A percentile compares a stretch with the other conserved stretches of the same genome.
These are phyloP conservation scores for Rhynchosporium secalis DNA, from an alignment of 2,329 filamentous ascomycete genomes.

Conservation along the genomic window DNA sequence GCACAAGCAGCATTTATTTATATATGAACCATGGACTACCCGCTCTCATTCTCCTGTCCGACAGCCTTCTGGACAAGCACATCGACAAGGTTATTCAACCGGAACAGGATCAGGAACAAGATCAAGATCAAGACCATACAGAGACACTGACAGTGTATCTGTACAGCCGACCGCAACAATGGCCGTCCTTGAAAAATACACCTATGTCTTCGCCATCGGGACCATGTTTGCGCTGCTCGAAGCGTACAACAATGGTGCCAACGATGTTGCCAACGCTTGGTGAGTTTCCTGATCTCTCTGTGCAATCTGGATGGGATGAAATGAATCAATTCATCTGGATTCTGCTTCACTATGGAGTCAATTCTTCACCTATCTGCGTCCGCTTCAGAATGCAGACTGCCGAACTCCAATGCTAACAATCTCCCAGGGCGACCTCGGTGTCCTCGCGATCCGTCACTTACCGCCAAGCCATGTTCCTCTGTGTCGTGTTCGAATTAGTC, in stretches of 20 bases:
- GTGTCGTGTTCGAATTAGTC: slow-evolving; percentile 66
- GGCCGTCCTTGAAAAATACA: slow-evolving; percentile 43
- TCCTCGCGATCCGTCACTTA: slow-evolving; percentile 76
- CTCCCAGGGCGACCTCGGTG: slow-evolving; percentile 63
- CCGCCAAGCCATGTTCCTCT: slow-evolving; percentile 66
- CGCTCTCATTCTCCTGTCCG: neutral
- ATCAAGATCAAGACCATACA: slow-evolving; percentile 40
- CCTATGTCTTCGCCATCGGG: slow-evolving; percentile 58
- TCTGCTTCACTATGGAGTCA: too few species aligned
- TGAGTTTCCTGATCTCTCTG: too few species aligned
- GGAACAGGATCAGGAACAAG: slow-evolving; percentile 23
- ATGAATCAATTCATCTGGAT: too few species aligned
- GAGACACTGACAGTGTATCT: too few species aligned
- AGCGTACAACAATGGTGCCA: slow-evolving; percentile 58
- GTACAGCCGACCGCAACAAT: too few species aligned
- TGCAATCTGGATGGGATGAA: too few species aligned
- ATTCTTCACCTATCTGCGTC: too few species aligned
- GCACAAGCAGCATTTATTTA: neutral
- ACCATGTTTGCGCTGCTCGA: slow-evolving; percentile 58
- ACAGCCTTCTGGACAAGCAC: slow-evolving; percentile 1
- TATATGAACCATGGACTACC: slow-evolving; percentile 2
- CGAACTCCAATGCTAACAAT: too few species aligned
- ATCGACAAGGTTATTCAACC: slow-evolving; percentile 4
- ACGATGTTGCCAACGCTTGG: slow-evolving; percentile 85
- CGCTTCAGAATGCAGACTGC: too few species aligned